These are phyloP conservation scores for Gliomastix tumulicola DNA, from an alignment of 2,329 filamentous ascomycete species.

Conservation along the genomic window DNA sequence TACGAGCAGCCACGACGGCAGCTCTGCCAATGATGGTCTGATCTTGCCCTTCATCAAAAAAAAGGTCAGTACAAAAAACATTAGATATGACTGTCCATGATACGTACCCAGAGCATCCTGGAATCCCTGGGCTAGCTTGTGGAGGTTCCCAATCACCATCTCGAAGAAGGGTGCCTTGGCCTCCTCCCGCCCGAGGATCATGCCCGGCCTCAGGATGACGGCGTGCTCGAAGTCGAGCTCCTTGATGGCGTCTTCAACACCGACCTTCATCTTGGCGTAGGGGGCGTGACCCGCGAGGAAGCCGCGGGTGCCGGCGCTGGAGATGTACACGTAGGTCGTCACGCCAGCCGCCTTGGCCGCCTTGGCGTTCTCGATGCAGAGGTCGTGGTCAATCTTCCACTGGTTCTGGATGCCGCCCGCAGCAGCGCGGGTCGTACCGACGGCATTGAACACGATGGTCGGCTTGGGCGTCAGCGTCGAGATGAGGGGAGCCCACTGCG, in stretches of 20 bases:
- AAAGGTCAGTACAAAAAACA: too few relatives aligned
- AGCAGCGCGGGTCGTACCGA: conserved; percentile 71
- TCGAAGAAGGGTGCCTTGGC: too few relatives aligned
- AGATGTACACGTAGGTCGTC: conserved; percentile 72
- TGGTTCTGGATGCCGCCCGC: conserved; percentile 75
- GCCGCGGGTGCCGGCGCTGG: conserved; percentile 41
- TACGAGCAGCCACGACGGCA: conserved; percentile 51
- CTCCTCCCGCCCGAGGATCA: conserved; percentile 69
- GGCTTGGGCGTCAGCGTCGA: conserved; percentile 47
- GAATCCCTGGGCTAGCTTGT: too few relatives aligned
- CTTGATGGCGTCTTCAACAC: conserved; percentile 74
- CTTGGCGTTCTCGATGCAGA: conserved; percentile 72
- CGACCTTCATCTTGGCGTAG: conserved; percentile 70
- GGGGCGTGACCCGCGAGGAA: conserved; percentile 34
- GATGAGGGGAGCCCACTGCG: conserved; percentile 61
- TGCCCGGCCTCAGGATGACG: conserved; percentile 66
- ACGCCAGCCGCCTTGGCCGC: conserved; percentile 67
- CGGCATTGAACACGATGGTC: conserved; percentile 63
- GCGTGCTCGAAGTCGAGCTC: conserved; percentile 69
- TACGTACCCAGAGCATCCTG: too few relatives aligned
- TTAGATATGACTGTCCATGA: too few relatives aligned
- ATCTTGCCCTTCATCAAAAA: too few relatives aligned
- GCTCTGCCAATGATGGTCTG: conserved; percentile 64
- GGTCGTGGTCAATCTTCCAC: conserved; percentile 80
- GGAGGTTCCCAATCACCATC: too few relatives aligned